Base-by-base conservation (phyloP, 148 eudicot species). In the Camellia granthamiana region DNA sequence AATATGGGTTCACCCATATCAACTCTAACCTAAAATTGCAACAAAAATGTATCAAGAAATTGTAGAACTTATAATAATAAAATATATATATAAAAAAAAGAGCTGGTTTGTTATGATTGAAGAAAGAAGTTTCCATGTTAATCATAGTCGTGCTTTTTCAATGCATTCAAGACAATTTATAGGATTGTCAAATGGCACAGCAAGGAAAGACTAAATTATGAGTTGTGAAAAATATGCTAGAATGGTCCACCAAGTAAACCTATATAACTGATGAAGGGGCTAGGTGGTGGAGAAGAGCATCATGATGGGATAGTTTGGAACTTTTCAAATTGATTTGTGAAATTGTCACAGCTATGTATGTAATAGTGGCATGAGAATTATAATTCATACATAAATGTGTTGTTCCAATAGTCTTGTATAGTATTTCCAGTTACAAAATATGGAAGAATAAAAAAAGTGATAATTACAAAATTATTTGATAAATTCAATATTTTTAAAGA, bases 1-100 rank as follows among this genome's bases (percentile, higher is more conserved):
- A 97, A 90, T 75, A 90, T 82, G 30, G 99, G 99, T 84, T 90
- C 92, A 42, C 98, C 99, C 99, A 97, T 97, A 84, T 97, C 95
- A 84, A 97, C 99, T 85, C 85, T 94, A 81, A 97, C 99, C 98
- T 94, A 82, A 84, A 84, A 83, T 66, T 54, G 77, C 66, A 77
- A 77, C 46, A 80, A 81, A 60, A 4, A 69, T 15, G 5, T n/a
- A n/a, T 16, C 19, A 19, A 19, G 30, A 58, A 65, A 55, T 12
- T 62, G 30, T 44, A 16, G 63, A 55, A 84, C 60, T 77, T 30
- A 75, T 30, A 78, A 42, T 30, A 78, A 42, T 55, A 30, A 41
- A 49, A 15, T 13, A 68, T 44, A 55, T 13, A 30, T 9, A 59
- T 19, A 65, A 23, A 30, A 30, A 30, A 30, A 30, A 30, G 30